These are phyloP conservation scores for Meripilus lineatus DNA, from an alignment of 1,284 basidiomycete species.

Conservation along the genomic window DNA sequence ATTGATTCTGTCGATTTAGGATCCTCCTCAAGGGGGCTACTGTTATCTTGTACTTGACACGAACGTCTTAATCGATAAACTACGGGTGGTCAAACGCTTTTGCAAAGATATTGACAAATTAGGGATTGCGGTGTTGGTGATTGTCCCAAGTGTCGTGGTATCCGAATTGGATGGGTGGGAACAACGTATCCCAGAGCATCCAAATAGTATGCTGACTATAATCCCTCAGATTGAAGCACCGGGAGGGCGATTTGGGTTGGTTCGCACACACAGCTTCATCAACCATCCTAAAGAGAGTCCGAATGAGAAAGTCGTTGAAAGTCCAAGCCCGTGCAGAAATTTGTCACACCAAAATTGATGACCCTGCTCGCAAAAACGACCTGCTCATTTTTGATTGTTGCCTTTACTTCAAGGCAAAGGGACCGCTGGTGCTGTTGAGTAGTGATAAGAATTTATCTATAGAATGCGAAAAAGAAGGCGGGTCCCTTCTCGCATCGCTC, in stretches of 20 bases:
- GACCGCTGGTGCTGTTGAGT: slow-evolving; percentile 45
- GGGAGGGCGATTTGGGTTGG: slow-evolving; percentile 51
- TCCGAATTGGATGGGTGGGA: slow-evolving; percentile 68
- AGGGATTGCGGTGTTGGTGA: slow-evolving; percentile 45
- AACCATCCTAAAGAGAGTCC: slow-evolving; percentile 64
- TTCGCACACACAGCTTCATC: slow-evolving; percentile 65
- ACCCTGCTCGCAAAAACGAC: slow-evolving; percentile 42
- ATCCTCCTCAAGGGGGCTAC: slow-evolving; percentile 3
- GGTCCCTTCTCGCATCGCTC: background rate
- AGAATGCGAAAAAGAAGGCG: slow-evolving; percentile 41
- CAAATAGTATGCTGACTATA: slow-evolving; percentile 1
- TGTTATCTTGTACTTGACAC: slow-evolving; percentile 62
- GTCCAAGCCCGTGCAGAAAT: slow-evolving; percentile 68
- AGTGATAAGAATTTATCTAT: slow-evolving; percentile 62
- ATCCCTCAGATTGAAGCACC: slow-evolving; percentile 55
- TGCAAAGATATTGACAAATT: slow-evolving; percentile 51
- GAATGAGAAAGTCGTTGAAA: slow-evolving; percentile 51
- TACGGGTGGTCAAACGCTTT: slow-evolving; percentile 59
- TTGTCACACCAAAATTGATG: slow-evolving; percentile 31
- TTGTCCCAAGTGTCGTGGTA: slow-evolving; percentile 69
- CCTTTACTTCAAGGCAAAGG: slow-evolving; percentile 41
- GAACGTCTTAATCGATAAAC: slow-evolving; percentile 63
- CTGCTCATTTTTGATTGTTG: slow-evolving; percentile 69
- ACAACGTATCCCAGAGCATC: background rate
- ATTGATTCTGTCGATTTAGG: slow-evolving; percentile 6